A percentile compares a stretch with the other conserved stretches of the same genome.
These are phyloP conservation scores for Cucurbita moschata DNA, from an alignment of 306 rosid genomes.

Conservation along the genomic window DNA sequence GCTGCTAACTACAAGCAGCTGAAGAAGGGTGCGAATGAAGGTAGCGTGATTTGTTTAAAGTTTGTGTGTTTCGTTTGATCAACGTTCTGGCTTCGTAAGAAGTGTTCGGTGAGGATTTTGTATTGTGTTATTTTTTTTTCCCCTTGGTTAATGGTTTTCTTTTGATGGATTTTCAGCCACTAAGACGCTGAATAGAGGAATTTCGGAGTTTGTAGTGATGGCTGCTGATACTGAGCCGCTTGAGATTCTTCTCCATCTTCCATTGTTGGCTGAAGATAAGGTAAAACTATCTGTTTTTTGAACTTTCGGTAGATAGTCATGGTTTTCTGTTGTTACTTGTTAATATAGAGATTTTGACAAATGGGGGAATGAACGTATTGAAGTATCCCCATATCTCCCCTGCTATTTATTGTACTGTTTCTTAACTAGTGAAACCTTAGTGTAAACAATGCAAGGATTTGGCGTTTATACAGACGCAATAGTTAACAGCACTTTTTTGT, in stretches of 20 bases:
- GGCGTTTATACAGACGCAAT: background rate
- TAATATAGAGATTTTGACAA: background rate
- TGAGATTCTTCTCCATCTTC: constrained; percentile 91
- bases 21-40: constrained; percentile 95
- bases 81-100: background rate
- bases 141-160: background rate
- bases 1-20: constrained; percentile 89
- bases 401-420: background rate
- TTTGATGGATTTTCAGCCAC: constrained; percentile 42
- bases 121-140: background rate
- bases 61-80: background rate
- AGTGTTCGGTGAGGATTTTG: background rate
- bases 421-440: background rate
- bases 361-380: background rate
- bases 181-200: constrained; percentile 79
- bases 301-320: background rate
- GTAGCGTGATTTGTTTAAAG: constrained; percentile 8
- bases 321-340: background rate
- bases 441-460: background rate
- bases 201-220: constrained; percentile 86
- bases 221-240: constrained; percentile 90
- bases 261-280: constrained; percentile 89
- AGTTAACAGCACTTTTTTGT: background rate
- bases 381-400: background rate
- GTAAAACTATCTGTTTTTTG: constrained; percentile 8